Percentiles rank a stretch among this genome's conserved stretches.
Conservation (phyloP, 2,329 filamentous ascomycete species). For the Pseudogymnoascus sp. region DNA sequence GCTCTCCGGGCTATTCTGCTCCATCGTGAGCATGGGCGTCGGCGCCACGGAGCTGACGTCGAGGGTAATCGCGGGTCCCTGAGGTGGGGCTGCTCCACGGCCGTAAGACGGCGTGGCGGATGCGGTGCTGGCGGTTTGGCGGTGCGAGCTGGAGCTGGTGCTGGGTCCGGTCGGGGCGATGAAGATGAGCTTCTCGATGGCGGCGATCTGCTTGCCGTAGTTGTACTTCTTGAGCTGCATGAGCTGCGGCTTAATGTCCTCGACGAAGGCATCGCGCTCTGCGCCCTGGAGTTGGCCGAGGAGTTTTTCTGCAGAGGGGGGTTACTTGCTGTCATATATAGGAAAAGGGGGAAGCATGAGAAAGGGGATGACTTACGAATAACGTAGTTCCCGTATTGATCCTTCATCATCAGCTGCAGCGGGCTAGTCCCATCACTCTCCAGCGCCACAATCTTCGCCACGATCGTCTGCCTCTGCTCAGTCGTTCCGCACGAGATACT, state of each 20-base stretch:
- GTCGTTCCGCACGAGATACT: conserved; percentile 66
- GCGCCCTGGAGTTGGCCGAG: conserved; percentile 51
- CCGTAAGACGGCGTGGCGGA: conserved; percentile 27
- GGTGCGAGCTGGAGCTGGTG: conserved; percentile 26
- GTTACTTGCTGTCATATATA: conserved; percentile 18
- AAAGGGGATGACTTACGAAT: conserved; percentile 63
- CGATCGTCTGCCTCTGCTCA: conserved; percentile 61
- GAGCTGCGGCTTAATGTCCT: conserved; percentile 56
- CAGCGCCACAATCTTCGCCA: conserved; percentile 49
- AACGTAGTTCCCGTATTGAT: conserved; percentile 93
- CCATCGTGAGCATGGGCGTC: conserved; percentile 59
- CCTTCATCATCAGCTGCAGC: conserved; percentile 72
- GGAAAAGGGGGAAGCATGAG: no score
- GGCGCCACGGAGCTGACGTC: conserved; percentile 46
- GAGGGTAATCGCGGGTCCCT: conserved; percentile 31
- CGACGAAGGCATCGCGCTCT: conserved; percentile 51
- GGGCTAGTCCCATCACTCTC: conserved; percentile 58
- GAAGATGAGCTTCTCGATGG: conserved; percentile 49
- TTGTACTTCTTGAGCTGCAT: conserved; percentile 53
- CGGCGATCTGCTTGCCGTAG: conserved; percentile 56
- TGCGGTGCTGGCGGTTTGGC: conserved; percentile 19
- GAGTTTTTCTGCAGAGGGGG: conserved; percentile 59
- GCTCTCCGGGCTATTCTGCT: conserved; percentile 61
- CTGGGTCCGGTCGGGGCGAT: conserved; percentile 20
- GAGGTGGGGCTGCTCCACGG: conserved; percentile 24